phyloP scores from a whole-genome alignment of 305 asterid genomes.

The Fraxinus angustifolia region DNA sequence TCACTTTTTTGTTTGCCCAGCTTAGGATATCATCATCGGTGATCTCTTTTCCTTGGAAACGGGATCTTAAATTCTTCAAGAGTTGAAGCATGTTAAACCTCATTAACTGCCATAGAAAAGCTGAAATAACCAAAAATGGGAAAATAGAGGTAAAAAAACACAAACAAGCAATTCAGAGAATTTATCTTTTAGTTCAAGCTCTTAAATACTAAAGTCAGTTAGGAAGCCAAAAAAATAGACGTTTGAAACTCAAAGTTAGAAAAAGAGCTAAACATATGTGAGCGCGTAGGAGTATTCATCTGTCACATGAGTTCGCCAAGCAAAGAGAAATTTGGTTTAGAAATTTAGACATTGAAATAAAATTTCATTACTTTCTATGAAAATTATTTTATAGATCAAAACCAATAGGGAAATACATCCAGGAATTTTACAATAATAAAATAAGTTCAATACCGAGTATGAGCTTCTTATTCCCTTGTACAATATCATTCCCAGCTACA shows the following conservation, averaged over 20 bases:
- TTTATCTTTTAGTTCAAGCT: conserved; percentile 15
- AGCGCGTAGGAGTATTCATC: not conserved
- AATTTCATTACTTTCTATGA: not conserved
- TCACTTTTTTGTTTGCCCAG: conserved; percentile 91
- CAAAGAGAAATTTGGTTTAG: not conserved
- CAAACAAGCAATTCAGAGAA: conserved; percentile 8
- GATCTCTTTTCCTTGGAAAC: conserved; percentile 78
- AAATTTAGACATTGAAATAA: not conserved
- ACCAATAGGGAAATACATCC: not conserved
- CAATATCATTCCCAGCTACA: conserved; percentile 89
- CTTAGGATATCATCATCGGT: conserved; percentile 71
- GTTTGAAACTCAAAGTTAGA: not conserved
- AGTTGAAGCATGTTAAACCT: conserved; percentile 90
- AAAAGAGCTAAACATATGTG: not conserved
- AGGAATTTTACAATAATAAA: conserved; percentile 3
- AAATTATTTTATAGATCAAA: conserved; percentile 4
- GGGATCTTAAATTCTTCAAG: conserved; percentile 77
- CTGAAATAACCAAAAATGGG: conserved; percentile 30
- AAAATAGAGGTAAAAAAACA: conserved; percentile 21
- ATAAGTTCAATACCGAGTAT: conserved; percentile 62
- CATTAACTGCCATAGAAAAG: conserved; percentile 97
- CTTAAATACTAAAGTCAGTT: not conserved
- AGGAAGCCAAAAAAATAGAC: not conserved
- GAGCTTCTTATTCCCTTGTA: conserved; percentile 90
- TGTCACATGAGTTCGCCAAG: not conserved